Percentiles rank a stretch among this genome's conserved stretches.
phyloP scores from a whole-genome alignment of 139 green algal genomes.

The Medakamo hakoo region DNA sequence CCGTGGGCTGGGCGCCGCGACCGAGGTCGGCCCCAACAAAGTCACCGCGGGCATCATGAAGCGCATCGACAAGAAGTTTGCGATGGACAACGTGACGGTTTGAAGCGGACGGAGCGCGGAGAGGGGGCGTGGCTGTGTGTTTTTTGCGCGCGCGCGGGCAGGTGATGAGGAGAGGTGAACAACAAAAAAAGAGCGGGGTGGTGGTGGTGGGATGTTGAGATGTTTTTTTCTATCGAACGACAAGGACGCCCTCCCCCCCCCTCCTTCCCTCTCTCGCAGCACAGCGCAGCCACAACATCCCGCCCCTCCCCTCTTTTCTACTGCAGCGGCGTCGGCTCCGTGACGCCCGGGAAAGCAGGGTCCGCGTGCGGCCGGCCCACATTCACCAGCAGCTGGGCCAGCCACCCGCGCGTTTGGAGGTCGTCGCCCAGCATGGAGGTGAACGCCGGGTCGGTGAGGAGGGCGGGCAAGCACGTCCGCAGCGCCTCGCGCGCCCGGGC shows the following conservation, averaged over 20 bases:
- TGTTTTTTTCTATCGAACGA: background rate
- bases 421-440: slow-evolving; percentile 87
- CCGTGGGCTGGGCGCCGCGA: slow-evolving; percentile 63
- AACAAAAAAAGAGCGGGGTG: background rate
- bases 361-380: slow-evolving; percentile 49
- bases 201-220: background rate
- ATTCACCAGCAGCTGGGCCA: slow-evolving; percentile 88
- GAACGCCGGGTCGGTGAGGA: slow-evolving; percentile 76
- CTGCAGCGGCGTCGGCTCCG: background rate
- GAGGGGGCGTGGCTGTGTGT: background rate
- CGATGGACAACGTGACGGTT: slow-evolving; percentile 43
- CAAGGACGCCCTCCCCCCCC: background rate
- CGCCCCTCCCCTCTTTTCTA: too few species aligned
- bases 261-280: background rate
- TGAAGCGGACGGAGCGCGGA: slow-evolving; percentile 12
- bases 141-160: background rate
- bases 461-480: slow-evolving; percentile 79
- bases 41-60: slow-evolving; percentile 95
- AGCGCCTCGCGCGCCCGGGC: slow-evolving; percentile 76
- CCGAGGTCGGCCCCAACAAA: slow-evolving; percentile 72
- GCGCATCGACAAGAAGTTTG: slow-evolving; percentile 80
- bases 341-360: background rate
- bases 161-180: background rate
- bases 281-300: slow-evolving; percentile 7
- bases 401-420: slow-evolving; percentile 68